phyloP scores from a whole-genome alignment of 495 filamentous ascomycete species.

The Lindgomyces ingoldianus region DNA sequence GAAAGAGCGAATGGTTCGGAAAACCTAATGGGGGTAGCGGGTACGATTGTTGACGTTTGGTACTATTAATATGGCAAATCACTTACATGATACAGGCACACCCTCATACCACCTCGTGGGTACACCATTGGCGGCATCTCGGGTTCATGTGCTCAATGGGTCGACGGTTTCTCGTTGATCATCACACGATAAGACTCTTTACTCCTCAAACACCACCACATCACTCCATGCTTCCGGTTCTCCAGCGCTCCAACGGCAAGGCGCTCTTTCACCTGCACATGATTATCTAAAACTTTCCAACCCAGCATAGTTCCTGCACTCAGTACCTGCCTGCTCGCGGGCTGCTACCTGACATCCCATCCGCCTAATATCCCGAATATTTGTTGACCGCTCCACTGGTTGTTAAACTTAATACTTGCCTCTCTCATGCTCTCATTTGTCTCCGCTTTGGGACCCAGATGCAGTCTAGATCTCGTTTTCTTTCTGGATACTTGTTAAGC shows the following conservation, averaged over 20 bases:
- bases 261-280: background rate
- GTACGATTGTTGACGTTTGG: slow-evolving; percentile 54
- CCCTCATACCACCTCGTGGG: slow-evolving; percentile 84
- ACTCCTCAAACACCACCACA: background rate
- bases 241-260: background rate
- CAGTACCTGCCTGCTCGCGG: background rate
- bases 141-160: slow-evolving; percentile 77
- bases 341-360: no score
- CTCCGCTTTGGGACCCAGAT: no score
- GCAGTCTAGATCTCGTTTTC: background rate
- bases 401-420: background rate
- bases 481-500: background rate
- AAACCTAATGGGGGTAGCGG: slow-evolving; percentile 77
- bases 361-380: background rate
- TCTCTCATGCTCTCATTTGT: no score
- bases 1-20: slow-evolving; percentile 82
- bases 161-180: slow-evolving; percentile 88
- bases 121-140: slow-evolving; percentile 86
- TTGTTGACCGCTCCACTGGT: background rate
- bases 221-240: background rate
- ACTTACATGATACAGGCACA: slow-evolving; percentile 60
- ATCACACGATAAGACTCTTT: slow-evolving; percentile 56
- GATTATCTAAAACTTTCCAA: background rate
- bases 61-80: slow-evolving; percentile 20
- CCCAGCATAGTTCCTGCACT: background rate